Conservation (phyloP, 108 stramenopile species). For the Phaeodactylum tricornutum region DNA sequence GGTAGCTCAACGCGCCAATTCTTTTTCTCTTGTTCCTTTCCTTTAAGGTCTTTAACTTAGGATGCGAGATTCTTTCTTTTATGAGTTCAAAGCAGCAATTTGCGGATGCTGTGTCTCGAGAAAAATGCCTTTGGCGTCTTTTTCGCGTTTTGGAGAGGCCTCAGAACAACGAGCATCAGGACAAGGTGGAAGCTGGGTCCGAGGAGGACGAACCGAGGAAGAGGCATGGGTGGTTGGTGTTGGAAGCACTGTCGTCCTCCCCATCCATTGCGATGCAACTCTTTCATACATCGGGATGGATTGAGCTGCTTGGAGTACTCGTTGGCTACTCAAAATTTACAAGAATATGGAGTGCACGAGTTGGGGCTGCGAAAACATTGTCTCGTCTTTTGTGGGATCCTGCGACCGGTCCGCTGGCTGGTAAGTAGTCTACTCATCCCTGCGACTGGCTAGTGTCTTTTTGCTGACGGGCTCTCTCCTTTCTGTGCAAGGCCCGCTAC, state of each 20-base stretch:
- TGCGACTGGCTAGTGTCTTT: background rate
- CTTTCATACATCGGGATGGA: conserved; percentile 37
- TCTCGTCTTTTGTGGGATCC: conserved; percentile 58
- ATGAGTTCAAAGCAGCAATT: conserved; percentile 44
- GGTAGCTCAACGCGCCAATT: no score
- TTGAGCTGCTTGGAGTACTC: conserved; percentile 52
- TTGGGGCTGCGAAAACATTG: conserved; percentile 47
- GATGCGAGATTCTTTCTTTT: conserved; percentile 38
- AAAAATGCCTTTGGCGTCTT: conserved; percentile 41
- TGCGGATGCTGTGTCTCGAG: conserved; percentile 30
- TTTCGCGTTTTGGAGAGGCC: conserved; percentile 39
- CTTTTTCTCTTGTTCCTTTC: no score
- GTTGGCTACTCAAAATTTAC: conserved; percentile 45
- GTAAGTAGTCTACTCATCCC: background rate
- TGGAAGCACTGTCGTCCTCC: conserved; percentile 49
- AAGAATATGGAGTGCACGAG: conserved; percentile 32
- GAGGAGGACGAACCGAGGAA: conserved; percentile 21
- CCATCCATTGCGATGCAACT: conserved; percentile 37
- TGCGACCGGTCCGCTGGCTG: conserved; percentile 18
- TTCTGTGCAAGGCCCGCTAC: conserved; percentile 15
- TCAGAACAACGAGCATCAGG: conserved; percentile 14
- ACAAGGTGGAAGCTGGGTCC: conserved; percentile 1
- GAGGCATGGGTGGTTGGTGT: conserved; percentile 33
- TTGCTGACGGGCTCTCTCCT: background rate
- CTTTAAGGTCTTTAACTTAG: no score